Base-by-base conservation (phyloP, 2,329 filamentous ascomycete species). In the Fusarium irregulare region DNA sequence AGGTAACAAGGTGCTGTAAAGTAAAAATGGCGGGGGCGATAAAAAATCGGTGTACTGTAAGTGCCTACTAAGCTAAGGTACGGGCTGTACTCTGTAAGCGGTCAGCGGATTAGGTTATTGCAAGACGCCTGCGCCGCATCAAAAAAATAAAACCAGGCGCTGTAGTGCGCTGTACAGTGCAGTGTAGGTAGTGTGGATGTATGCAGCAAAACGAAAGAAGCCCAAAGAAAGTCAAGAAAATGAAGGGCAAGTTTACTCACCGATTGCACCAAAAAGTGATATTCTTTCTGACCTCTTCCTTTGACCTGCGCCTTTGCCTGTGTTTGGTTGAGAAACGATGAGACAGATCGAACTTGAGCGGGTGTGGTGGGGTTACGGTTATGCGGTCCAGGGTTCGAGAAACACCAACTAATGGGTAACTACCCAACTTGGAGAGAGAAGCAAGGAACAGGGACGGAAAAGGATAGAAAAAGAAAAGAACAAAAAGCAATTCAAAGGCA, bases 311-410 rank as follows among this genome's bases (percentile, higher is more conserved):
- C 49, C 23, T 42, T 62, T 61, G 51, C 49, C 67, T 66, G 46
- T 63, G 67, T 55, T 53, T 53, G 42, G 57, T 46, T 70, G 46
- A 60, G 55, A 47, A 54, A 55, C 54, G 41, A 56, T 59, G 49
- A 56, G 46, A 49, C 42, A 48, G 58, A 68, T 64, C 14, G 37
- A 55, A 28, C 40, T n/a, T 49, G 37, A 66, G 47, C 45, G 58
- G 70, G 68, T 73, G 72, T 73, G 68, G 72, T 74, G 72, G 72
- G 72, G 72, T 70, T 63, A 45, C 48, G 59, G 64, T 63, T 64
- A 74, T 72, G 72, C 72, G 66, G 68, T 68, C 68, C 47, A 66
- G 67, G 64, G 64, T 71, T 47, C 32, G 16, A 72, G 32, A 49
- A 67, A 49, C 61, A 60, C 54, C 60, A 54, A 49, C 50, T 47